phyloP scores from a whole-genome alignment of 257 asterid species.

The Salvia splendens region DNA sequence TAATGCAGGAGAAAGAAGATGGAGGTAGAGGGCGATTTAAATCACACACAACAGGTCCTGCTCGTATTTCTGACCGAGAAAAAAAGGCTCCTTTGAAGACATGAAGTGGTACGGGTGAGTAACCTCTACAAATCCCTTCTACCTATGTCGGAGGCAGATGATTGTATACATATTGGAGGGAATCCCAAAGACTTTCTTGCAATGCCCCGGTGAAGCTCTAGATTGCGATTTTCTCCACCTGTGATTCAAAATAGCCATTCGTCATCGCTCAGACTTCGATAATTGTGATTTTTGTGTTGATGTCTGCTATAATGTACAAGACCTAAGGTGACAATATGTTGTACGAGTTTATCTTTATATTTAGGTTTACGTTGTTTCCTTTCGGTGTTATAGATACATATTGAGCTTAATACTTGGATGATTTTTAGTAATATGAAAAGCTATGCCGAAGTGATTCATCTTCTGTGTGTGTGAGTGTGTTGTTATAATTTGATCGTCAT shows the following conservation, averaged over 20 bases:
- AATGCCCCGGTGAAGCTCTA: neutral
- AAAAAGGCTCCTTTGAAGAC: conserved; percentile 95
- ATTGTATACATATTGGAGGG: neutral
- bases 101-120: conserved; percentile 30
- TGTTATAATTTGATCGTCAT: too few species aligned
- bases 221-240: neutral
- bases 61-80: conserved; percentile 86
- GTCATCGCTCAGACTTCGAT: neutral
- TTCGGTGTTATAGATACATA: too few species aligned
- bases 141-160: conserved; percentile 15
- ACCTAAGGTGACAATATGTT: conserved; percentile 11
- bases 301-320: conserved; percentile 15
- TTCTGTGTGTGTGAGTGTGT: too few species aligned
- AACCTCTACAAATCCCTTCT: conserved; percentile 9
- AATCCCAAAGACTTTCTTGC: conserved; percentile 15
- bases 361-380: too few species aligned
- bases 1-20: conserved; percentile 71
- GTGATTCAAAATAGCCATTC: conserved; percentile 20
- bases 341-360: too few species aligned
- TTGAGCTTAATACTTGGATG: too few species aligned
- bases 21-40: conserved; percentile 91
- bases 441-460: too few species aligned
- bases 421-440: too few species aligned
- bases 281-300: conserved; percentile 18
- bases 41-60: conserved; percentile 82